Evolutionary conservation across 805 yeast species (phyloP).

Genomic region (Metschnikowia cubensis): DNA sequence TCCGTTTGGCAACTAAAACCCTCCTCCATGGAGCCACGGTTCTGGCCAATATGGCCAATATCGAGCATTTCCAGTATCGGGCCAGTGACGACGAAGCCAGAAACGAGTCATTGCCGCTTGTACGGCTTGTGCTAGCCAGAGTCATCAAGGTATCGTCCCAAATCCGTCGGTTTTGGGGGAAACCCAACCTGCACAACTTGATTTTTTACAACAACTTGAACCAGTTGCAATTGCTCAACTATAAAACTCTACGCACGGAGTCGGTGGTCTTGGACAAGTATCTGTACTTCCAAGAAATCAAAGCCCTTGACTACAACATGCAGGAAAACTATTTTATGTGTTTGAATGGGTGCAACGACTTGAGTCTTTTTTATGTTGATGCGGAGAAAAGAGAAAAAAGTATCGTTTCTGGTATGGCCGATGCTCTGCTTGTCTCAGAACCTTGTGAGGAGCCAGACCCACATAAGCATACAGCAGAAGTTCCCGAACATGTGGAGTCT

Average conservation of each 20-base stretch:
- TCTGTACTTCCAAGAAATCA: slow-evolving; percentile 27
- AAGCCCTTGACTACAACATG: slow-evolving; percentile 23
- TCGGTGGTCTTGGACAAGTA: slow-evolving; percentile 24
- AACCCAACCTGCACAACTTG: slow-evolving; percentile 37
- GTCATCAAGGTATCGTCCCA: slow-evolving; percentile 33
- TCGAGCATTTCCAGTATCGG: slow-evolving; percentile 31
- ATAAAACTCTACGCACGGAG: slow-evolving; percentile 28
- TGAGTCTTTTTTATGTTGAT: slow-evolving; percentile 19
- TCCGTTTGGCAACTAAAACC: slow-evolving; percentile 31
- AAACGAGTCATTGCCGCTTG: slow-evolving; percentile 25
- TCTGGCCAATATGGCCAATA: slow-evolving; percentile 26
- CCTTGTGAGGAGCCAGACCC: neutral
- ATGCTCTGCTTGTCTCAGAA: no score
- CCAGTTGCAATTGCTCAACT: slow-evolving; percentile 33
- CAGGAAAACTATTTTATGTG: slow-evolving; percentile 27
- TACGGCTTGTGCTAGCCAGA: slow-evolving; percentile 27
- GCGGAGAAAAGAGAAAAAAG: neutral
- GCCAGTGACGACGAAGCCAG: slow-evolving; percentile 30
- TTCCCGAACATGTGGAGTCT: neutral
- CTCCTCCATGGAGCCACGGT: slow-evolving; percentile 27
- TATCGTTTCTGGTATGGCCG: no score
- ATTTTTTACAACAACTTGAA: slow-evolving; percentile 26
- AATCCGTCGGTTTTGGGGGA: slow-evolving; percentile 32
- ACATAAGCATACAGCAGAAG: neutral
- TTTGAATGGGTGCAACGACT: slow-evolving; percentile 22